Evolutionary conservation across 2,329 filamentous ascomycete genomes (phyloP).

Genomic region (Beauveria sp.): DNA sequence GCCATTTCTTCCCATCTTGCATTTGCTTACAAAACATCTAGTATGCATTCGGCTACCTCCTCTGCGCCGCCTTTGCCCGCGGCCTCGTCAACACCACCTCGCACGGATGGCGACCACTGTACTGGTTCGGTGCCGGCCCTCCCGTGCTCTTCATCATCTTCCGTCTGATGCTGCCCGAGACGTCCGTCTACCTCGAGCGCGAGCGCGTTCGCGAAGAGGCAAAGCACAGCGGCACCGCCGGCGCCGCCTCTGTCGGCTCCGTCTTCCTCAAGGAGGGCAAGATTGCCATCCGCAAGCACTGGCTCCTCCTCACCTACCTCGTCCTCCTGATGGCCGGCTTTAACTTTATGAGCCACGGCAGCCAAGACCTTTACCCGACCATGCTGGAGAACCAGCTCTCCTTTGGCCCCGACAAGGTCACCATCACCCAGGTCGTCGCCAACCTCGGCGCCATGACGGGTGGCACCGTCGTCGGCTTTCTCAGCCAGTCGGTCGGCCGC

Average conservation of each 20-base stretch:
- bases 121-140: conserved; percentile 80
- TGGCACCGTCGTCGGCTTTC: conserved; percentile 60
- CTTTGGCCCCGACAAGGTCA: conserved; percentile 49
- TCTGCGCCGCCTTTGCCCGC: conserved; percentile 50
- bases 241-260: conserved; percentile 34
- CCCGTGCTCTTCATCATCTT: conserved; percentile 75
- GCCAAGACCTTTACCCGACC: conserved; percentile 55
- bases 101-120: conserved; percentile 77
- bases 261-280: conserved; percentile 70
- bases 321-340: conserved; percentile 85
- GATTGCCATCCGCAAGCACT: conserved; percentile 70
- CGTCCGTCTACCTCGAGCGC: conserved; percentile 61
- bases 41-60: conserved; percentile 60
- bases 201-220: conserved; percentile 50
- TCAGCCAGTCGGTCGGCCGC: conserved; percentile 61
- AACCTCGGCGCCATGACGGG: conserved; percentile 64
- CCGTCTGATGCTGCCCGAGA: conserved; percentile 73
- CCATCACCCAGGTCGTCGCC: conserved; percentile 64
- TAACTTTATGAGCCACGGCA: conserved; percentile 85
- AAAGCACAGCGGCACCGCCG: conserved; percentile 13
- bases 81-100: conserved; percentile 68
- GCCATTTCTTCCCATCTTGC: too few relatives aligned
- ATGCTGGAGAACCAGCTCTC: conserved; percentile 50
- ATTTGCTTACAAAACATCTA: conserved; percentile 12
- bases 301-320: conserved; percentile 72